These are phyloP conservation scores for Nannizziopsis arthrosporioides DNA, from an alignment of 2,329 filamentous ascomycete species.

Conservation along the genomic window DNA sequence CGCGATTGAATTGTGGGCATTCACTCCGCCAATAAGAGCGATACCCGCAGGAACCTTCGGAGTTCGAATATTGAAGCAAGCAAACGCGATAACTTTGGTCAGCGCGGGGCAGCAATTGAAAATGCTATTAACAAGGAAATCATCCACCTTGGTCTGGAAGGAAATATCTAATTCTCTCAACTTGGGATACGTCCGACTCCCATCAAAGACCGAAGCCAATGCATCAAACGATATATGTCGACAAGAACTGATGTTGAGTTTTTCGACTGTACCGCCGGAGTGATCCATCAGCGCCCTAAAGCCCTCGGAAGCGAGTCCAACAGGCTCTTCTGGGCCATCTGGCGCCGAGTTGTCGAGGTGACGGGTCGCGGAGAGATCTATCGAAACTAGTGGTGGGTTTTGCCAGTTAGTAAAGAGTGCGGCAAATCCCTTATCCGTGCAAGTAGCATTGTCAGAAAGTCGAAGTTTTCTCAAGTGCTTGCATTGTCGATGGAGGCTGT, in stretches of 20 bases:
- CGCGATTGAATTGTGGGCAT: constrained; percentile 33
- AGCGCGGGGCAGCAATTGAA: constrained; percentile 38
- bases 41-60: constrained; percentile 47
- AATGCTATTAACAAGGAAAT: constrained; percentile 35
- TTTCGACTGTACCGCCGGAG: constrained; percentile 54
- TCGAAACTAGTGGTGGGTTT: constrained; percentile 56
- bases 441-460: constrained; percentile 62
- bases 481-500: constrained; percentile 60
- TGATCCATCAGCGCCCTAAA: constrained; percentile 77
- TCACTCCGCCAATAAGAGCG: constrained; percentile 49
- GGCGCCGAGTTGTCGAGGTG: constrained; percentile 61
- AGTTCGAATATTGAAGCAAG: constrained; percentile 49
- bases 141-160: constrained; percentile 44
- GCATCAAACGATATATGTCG: constrained; percentile 63
- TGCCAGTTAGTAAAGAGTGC: constrained; percentile 63
- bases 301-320: constrained; percentile 64
- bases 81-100: constrained; percentile 49
- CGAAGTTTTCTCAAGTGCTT: constrained; percentile 61
- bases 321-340: constrained; percentile 41
- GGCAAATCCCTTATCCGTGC: constrained; percentile 63
- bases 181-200: constrained; percentile 36
- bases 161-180: constrained; percentile 64
- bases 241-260: constrained; percentile 70
- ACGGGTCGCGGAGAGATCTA: constrained; percentile 68
- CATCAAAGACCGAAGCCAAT: constrained; percentile 62